Conservation (phyloP, 768 basidiomycete species). For the Mycena latifolia region DNA sequence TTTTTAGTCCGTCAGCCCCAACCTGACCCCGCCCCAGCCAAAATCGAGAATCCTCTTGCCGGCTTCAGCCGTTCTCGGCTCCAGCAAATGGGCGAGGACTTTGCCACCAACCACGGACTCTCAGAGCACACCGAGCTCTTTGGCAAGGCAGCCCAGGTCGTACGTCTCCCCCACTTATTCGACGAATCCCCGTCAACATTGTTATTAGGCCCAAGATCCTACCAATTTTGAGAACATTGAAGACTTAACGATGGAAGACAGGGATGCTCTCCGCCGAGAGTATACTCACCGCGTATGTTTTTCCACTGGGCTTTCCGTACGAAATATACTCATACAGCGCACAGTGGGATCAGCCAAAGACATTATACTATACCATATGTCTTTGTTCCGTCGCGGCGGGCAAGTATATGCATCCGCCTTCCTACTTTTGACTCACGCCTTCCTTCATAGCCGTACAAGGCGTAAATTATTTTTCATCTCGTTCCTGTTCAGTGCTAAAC, state of each 20-base stretch:
- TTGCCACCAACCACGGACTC: background rate
- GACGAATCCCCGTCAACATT: background rate
- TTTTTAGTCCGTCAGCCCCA: background rate
- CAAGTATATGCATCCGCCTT: background rate
- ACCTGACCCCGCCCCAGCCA: background rate
- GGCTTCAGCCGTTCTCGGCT: background rate
- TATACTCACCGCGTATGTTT: slow-evolving; percentile 1
- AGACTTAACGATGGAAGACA: background rate
- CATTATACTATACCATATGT: background rate
- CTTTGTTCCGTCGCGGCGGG: slow-evolving; percentile 1
- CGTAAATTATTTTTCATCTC: background rate
- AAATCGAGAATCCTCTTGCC: background rate
- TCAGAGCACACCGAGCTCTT: background rate
- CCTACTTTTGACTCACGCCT: background rate
- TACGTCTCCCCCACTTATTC: background rate
- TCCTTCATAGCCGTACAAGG: slow-evolving; percentile 5
- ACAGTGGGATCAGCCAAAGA: background rate
- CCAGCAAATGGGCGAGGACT: background rate
- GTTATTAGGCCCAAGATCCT: background rate
- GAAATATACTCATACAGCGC: background rate
- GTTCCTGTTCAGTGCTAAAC: background rate
- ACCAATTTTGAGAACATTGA: background rate
- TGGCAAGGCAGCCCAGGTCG: background rate
- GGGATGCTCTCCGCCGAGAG: background rate
- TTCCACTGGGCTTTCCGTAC: background rate